Percentiles rank a stretch among this genome's conserved stretches.
phyloP scores from a whole-genome alignment of 2,329 filamentous ascomycete genomes.

The Hymenoscyphus occultus region DNA sequence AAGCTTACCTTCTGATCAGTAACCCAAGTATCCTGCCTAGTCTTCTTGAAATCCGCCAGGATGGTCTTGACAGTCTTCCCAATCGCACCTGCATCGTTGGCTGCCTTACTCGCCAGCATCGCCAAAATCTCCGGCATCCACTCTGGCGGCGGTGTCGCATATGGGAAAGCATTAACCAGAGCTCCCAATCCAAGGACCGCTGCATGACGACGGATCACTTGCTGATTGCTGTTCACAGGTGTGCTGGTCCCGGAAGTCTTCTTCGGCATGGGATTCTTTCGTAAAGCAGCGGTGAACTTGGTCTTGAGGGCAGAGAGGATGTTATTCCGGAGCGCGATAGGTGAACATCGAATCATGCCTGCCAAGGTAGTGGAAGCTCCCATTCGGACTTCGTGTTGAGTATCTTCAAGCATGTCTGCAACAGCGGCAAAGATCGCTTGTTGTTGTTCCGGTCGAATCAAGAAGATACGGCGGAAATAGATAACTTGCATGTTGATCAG shows the following conservation, averaged over 20 bases:
- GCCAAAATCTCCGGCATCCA: constrained; percentile 96
- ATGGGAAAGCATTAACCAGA: constrained; percentile 92
- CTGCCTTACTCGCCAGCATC: constrained; percentile 77
- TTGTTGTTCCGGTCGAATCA: constrained; percentile 72
- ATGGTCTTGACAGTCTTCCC: constrained; percentile 95
- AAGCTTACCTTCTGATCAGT: constrained; percentile 89
- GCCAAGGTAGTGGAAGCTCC: constrained; percentile 90
- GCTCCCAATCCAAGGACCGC: constrained; percentile 89
- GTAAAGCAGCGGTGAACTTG: constrained; percentile 76
- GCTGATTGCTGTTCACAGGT: constrained; percentile 66
- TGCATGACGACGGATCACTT: constrained; percentile 80
- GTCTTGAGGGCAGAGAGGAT: constrained; percentile 73
- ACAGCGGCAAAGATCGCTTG: constrained; percentile 84
- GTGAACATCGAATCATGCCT: constrained; percentile 97
- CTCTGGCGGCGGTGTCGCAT: constrained; percentile 81
- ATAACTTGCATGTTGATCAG: constrained; percentile 98
- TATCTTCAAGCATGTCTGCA: constrained; percentile 89
- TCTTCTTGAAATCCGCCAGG: constrained; percentile 98
- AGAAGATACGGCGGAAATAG: constrained; percentile 93
- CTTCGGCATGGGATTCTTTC: constrained; percentile 84
- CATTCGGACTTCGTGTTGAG: constrained; percentile 89
- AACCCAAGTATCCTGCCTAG: constrained; percentile 95
- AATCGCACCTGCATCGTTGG: constrained; percentile 85
- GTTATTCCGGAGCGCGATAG: constrained; percentile 70
- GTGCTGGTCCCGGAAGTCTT: constrained; percentile 65